These are phyloP conservation scores for Cystobasidium onofrii DNA, from an alignment of 768 basidiomycete species.

Conservation along the genomic window DNA sequence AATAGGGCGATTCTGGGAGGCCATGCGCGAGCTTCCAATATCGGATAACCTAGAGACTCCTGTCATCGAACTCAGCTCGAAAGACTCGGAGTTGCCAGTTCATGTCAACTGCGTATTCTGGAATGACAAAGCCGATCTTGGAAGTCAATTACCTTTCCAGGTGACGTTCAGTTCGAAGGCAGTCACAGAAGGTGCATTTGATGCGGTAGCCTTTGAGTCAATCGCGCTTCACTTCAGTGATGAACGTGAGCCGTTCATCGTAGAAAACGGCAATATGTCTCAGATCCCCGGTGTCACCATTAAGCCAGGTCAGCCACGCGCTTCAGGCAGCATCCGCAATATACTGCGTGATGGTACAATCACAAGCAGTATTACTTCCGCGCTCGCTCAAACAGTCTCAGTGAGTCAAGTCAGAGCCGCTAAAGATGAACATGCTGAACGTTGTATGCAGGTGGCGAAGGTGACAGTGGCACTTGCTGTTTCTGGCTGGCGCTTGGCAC, in stretches of 20 bases:
- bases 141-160: constrained; percentile 64
- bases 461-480: background rate
- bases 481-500: background rate
- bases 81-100: constrained; percentile 50
- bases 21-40: background rate
- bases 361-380: constrained; percentile 56
- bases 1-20: background rate
- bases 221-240: constrained; percentile 58
- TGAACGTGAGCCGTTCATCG: constrained; percentile 51
- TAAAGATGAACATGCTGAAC: background rate
- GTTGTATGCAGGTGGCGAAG: background rate
- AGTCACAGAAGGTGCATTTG: constrained; percentile 49
- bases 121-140: constrained; percentile 56
- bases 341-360: constrained; percentile 41
- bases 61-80: constrained; percentile 52
- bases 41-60: background rate
- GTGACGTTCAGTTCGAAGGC: constrained; percentile 56
- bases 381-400: constrained; percentile 47
- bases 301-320: background rate
- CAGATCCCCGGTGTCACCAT: constrained; percentile 47
- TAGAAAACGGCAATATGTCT: constrained; percentile 49
- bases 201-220: constrained; percentile 57
- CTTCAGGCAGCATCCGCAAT: constrained; percentile 19
- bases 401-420: background rate
- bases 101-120: constrained; percentile 63